phyloP scores from a whole-genome alignment of 2,329 filamentous ascomycete species.

The Xylaria digitata region DNA sequence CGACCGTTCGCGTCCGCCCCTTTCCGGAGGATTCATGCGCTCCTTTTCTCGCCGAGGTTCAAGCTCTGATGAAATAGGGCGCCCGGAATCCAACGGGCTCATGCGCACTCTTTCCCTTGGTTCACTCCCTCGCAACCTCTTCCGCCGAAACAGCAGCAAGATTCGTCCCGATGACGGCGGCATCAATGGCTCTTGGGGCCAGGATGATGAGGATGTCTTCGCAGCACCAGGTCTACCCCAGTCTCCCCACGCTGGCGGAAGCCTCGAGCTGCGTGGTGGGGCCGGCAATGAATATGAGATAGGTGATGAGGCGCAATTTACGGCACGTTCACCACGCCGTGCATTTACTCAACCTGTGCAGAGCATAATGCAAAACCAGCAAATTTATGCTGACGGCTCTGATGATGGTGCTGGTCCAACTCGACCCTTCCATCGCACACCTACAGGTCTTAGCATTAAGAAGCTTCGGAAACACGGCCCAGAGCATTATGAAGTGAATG shows the following conservation, averaged over 20 bases:
- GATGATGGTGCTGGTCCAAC: constrained; percentile 4
- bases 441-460: constrained; percentile 74
- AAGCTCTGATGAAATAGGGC: constrained; percentile 53
- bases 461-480: constrained; percentile 63
- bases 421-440: constrained; percentile 71
- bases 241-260: constrained; percentile 42
- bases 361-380: constrained; percentile 26
- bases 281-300: constrained; percentile 59
- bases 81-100: constrained; percentile 54
- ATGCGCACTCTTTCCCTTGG: constrained; percentile 72
- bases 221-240: constrained; percentile 28
- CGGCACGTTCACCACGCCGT: constrained; percentile 52
- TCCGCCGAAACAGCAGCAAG: constrained; percentile 57
- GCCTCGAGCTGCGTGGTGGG: constrained; percentile 46
- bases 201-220: constrained; percentile 51
- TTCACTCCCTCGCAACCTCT: constrained; percentile 55
- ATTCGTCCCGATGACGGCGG: constrained; percentile 61
- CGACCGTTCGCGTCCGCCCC: constrained; percentile 60
- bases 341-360: constrained; percentile 45
- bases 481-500: constrained; percentile 72
- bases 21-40: constrained; percentile 61
- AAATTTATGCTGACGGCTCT: constrained; percentile 29
- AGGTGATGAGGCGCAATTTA: constrained; percentile 70
- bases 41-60: constrained; percentile 57
- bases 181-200: constrained; percentile 66